Evolutionary conservation across 148 eudicot genomes (phyloP).

Genomic region (Camellia granthamiana): DNA sequence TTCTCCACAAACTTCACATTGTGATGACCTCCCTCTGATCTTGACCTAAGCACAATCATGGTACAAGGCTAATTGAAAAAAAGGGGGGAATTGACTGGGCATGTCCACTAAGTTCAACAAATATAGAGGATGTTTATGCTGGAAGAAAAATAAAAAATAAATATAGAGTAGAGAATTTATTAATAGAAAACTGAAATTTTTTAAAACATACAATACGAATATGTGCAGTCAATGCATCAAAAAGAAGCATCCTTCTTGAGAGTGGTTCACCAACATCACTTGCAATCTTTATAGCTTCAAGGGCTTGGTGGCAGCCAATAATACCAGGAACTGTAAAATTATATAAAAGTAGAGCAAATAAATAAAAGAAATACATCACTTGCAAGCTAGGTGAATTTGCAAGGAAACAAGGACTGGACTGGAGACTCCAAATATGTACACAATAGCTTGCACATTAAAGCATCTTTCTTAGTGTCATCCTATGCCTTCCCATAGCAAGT

Average conservation of each 20-base stretch:
- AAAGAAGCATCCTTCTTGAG: conserved; percentile 87
- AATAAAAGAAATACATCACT: neutral
- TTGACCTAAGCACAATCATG: conserved; percentile 56
- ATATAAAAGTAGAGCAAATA: neutral
- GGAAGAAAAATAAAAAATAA: neutral
- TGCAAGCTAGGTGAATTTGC: no score
- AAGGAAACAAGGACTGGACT: no score
- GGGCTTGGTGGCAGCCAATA: conserved; percentile 95
- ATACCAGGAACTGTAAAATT: conserved; percentile 80
- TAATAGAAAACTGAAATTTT: neutral
- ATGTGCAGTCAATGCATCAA: conserved; percentile 89
- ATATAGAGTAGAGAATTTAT: neutral
- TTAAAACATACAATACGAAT: conserved; percentile 72
- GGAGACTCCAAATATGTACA: no score
- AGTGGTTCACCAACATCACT: conserved; percentile 87
- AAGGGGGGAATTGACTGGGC: neutral
- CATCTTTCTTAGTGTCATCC: no score
- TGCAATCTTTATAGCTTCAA: conserved; percentile 92
- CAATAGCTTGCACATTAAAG: no score
- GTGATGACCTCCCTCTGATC: conserved; percentile 74
- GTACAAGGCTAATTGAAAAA: neutral
- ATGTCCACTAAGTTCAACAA: neutral
- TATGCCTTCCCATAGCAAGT: no score
- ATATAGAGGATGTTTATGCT: neutral
- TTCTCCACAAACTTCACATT: conserved; percentile 90